A percentile compares a stretch with the other conserved stretches of the same genome.
Conservation (phyloP, 2,329 filamentous ascomycete species). For the Colletotrichum truncatum region DNA sequence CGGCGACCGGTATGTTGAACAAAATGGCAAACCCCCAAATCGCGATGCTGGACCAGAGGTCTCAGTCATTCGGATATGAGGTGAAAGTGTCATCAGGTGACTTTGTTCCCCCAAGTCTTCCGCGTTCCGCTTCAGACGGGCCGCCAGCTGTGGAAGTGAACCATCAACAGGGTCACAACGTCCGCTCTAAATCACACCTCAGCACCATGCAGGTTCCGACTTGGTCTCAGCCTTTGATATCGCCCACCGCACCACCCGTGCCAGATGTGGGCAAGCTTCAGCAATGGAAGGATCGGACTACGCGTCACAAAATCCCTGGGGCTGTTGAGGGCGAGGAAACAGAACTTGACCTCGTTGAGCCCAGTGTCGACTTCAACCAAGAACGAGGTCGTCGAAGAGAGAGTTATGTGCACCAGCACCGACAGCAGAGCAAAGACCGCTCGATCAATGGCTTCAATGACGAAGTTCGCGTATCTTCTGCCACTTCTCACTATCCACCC, state of each 20-base stretch:
- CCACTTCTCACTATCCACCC: constrained; percentile 30
- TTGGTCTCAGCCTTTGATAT: constrained; percentile 37
- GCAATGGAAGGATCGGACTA: constrained; percentile 35
- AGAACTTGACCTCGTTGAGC: constrained; percentile 4
- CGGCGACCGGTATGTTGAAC: constrained; percentile 29
- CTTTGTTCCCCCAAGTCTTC: not conserved
- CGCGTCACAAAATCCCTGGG: not conserved
- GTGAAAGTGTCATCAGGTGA: constrained; percentile 2
- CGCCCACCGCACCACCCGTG: constrained; percentile 38
- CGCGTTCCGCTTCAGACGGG: constrained; percentile 8
- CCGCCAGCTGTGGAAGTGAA: not conserved
- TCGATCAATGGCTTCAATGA: constrained; percentile 27
- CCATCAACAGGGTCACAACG: not conserved
- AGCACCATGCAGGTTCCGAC: not conserved
- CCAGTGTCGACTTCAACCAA: constrained; percentile 13
- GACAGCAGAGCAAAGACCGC: constrained; percentile 28
- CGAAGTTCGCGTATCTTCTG: constrained; percentile 21
- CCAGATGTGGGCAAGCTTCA: constrained; percentile 44
- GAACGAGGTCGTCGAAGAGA: constrained; percentile 21
- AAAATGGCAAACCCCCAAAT: constrained; percentile 5
- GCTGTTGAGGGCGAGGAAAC: not conserved
- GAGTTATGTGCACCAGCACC: constrained; percentile 29
- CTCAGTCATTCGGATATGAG: constrained; percentile 24
- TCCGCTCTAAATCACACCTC: not conserved
- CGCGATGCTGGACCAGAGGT: constrained; percentile 9